Evolutionary conservation across 306 rosid species (phyloP).

Genomic region (Abrus pulchellus): DNA sequence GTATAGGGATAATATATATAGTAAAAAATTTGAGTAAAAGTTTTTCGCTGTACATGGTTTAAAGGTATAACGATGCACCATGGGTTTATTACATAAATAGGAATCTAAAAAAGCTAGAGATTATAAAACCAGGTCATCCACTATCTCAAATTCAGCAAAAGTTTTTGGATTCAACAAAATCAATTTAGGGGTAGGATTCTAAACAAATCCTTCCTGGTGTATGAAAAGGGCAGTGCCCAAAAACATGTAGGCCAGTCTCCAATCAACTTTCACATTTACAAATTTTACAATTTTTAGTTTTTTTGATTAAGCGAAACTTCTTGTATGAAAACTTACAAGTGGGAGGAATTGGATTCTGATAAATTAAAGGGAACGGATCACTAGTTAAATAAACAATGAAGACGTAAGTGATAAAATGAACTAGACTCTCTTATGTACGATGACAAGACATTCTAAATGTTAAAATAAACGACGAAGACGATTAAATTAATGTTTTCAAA

Average conservation of each 20-base stretch:
- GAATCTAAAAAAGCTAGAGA: too few relatives aligned
- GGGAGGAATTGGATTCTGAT: background rate
- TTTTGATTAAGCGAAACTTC: background rate
- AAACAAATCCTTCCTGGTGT: background rate
- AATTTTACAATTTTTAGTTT: too few relatives aligned
- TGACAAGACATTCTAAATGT: background rate
- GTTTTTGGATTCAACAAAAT: too few relatives aligned
- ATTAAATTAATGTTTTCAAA: background rate
- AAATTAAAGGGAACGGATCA: background rate
- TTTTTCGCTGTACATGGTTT: too few relatives aligned
- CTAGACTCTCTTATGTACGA: background rate
- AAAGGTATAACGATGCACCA: too few relatives aligned
- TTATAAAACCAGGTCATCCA: too few relatives aligned
- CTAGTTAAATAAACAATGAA: background rate
- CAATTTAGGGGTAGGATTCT: too few relatives aligned
- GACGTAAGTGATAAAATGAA: background rate
- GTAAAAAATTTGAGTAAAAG: too few relatives aligned
- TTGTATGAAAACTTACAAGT: background rate
- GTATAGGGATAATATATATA: too few relatives aligned
- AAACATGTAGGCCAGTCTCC: background rate
- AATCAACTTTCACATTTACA: background rate
- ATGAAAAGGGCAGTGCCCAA: background rate
- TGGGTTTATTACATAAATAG: too few relatives aligned
- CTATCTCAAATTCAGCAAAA: too few relatives aligned
- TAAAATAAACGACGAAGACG: background rate